phyloP scores from a whole-genome alignment of 2,329 filamentous ascomycete species.

The Colletotrichum incanum region DNA sequence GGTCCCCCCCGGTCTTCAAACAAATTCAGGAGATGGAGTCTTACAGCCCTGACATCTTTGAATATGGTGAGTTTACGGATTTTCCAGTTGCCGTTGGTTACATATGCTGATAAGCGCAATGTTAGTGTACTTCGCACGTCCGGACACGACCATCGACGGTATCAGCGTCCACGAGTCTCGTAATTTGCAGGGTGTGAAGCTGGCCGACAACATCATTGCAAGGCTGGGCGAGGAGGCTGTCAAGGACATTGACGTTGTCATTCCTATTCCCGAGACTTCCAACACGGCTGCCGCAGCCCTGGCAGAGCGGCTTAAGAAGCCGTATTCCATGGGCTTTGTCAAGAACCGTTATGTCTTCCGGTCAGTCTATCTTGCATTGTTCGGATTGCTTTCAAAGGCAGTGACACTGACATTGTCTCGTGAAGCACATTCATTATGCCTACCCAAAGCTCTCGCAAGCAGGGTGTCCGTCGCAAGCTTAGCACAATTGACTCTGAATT shows the following conservation, averaged over 20 bases:
- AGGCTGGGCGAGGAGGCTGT: conserved; percentile 79
- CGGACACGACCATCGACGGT: conserved; percentile 87
- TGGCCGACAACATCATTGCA: conserved; percentile 80
- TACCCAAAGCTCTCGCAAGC: conserved; percentile 84
- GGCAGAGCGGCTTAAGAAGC: conserved; percentile 82
- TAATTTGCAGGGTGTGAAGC: conserved; percentile 87
- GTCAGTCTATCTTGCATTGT: conserved; percentile 4
- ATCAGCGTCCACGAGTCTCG: conserved; percentile 89
- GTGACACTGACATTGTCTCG: background rate
- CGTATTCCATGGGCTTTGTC: conserved; percentile 86
- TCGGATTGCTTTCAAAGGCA: background rate
- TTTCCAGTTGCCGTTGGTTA: background rate
- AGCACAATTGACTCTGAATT: conserved; percentile 91
- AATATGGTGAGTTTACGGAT: conserved; percentile 52
- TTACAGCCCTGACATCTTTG: conserved; percentile 89
- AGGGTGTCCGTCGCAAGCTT: conserved; percentile 91
- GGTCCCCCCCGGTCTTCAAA: conserved; percentile 79
- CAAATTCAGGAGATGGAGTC: conserved; percentile 79
- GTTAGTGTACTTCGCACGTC: conserved; percentile 91
- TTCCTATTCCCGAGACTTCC: conserved; percentile 82
- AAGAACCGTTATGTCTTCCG: conserved; percentile 75
- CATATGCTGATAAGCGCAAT: conserved; percentile 52
- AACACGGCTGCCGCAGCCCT: conserved; percentile 86
- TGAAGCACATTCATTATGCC: conserved; percentile 83
- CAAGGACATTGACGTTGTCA: conserved; percentile 85